Conservation (phyloP, 2,329 filamentous ascomycete species). For the Tricladium varicosporioides region DNA sequence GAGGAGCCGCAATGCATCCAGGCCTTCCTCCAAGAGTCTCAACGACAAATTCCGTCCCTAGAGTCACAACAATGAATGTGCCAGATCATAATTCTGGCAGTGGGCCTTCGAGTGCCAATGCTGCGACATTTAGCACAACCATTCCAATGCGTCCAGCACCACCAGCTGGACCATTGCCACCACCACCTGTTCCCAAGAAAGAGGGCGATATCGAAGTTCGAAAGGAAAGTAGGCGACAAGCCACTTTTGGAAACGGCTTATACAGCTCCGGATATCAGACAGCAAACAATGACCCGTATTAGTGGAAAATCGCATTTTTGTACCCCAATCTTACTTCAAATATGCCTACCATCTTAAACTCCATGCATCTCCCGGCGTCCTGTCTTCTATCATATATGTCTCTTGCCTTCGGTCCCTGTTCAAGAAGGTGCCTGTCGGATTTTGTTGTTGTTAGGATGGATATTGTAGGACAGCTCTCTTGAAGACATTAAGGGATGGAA, state of each 20-base stretch:
- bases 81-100: slow-evolving; percentile 33
- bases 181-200: slow-evolving; percentile 51
- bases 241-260: slow-evolving; percentile 45
- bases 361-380: slow-evolving; percentile 20
- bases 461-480: slow-evolving; percentile 1
- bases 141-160: slow-evolving; percentile 63
- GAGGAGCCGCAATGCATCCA: slow-evolving; percentile 39
- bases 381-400: not conserved
- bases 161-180: slow-evolving; percentile 56
- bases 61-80: slow-evolving; percentile 40
- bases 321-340: not conserved
- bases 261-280: slow-evolving; percentile 28
- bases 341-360: slow-evolving; percentile 7
- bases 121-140: slow-evolving; percentile 46
- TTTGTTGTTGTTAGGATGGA: not conserved
- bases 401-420: not conserved
- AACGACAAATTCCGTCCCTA: slow-evolving; percentile 53
- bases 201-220: slow-evolving; percentile 42
- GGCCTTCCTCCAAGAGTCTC: slow-evolving; percentile 51
- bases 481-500: not conserved
- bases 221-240: slow-evolving; percentile 52
- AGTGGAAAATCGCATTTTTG: slow-evolving; percentile 2
- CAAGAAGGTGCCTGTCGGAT: not conserved
- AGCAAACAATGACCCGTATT: slow-evolving; percentile 20
- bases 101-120: slow-evolving; percentile 43